phyloP scores from a whole-genome alignment of 768 basidiomycete species.

The Podaxis sp. region DNA sequence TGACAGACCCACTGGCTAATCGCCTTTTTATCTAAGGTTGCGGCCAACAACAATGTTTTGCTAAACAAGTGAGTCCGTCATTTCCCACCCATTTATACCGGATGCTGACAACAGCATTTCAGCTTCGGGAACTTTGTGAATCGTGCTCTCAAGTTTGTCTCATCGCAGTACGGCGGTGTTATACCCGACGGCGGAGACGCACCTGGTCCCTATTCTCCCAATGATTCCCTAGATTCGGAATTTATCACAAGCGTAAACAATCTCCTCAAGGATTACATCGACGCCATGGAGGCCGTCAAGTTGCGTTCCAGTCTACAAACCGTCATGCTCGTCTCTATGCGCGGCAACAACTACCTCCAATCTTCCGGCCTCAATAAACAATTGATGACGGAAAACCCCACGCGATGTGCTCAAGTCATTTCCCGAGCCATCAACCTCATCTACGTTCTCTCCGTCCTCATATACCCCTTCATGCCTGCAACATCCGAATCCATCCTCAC shows the following conservation, averaged over 20 bases:
- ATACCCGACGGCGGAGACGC: constrained; percentile 78
- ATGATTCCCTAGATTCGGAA: constrained; percentile 63
- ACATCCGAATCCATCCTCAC: constrained; percentile 76
- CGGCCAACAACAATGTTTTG: constrained; percentile 90
- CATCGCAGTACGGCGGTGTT: constrained; percentile 75
- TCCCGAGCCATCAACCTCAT: constrained; percentile 91
- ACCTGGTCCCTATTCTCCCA: constrained; percentile 66
- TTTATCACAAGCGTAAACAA: constrained; percentile 82
- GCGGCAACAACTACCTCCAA: constrained; percentile 94
- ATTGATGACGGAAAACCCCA: constrained; percentile 75
- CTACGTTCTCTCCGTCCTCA: constrained; percentile 79
- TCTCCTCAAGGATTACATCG: constrained; percentile 75
- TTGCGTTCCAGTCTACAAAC: constrained; percentile 83
- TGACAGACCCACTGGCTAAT: constrained; percentile 9
- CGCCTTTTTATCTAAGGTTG: constrained; percentile 48
- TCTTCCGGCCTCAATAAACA: constrained; percentile 89
- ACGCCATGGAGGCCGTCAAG: constrained; percentile 90
- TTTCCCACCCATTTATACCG: not conserved
- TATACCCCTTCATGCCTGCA: constrained; percentile 96
- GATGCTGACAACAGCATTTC: not conserved
- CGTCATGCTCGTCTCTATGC: constrained; percentile 85
- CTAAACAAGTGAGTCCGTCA: constrained; percentile 74
- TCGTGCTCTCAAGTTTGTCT: constrained; percentile 87
- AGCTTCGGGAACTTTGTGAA: constrained; percentile 99
- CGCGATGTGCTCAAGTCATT: constrained; percentile 87